phyloP scores from a whole-genome alignment of 768 basidiomycete genomes.

The Jaapia argillacea region DNA sequence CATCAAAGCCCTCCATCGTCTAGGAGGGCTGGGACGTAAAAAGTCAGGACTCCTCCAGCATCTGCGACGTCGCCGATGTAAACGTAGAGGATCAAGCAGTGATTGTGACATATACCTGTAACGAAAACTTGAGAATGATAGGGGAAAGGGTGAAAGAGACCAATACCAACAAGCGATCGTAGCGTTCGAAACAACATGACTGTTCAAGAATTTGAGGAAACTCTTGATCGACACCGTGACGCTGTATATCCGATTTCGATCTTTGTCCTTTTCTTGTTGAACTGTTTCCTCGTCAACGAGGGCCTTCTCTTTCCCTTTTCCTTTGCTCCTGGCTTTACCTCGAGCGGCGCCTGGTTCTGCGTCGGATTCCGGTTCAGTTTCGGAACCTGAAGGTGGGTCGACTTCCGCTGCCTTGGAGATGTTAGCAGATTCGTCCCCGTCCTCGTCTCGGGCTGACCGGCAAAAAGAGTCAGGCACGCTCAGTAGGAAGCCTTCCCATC shows the following conservation, averaged over 20 bases:
- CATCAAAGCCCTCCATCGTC: no score
- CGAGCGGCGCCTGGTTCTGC: neutral
- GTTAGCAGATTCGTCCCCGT: no score
- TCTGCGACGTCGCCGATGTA: slow-evolving; percentile 77
- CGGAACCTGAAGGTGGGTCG: neutral
- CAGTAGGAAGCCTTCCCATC: no score
- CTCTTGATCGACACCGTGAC: slow-evolving; percentile 65
- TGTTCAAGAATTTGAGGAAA: slow-evolving; percentile 74
- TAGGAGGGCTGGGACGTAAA: slow-evolving; percentile 75
- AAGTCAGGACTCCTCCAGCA: slow-evolving; percentile 78
- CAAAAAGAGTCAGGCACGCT: no score
- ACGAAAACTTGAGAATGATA: neutral
- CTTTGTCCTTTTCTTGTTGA: slow-evolving; percentile 24
- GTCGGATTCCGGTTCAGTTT: neutral
- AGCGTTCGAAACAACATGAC: slow-evolving; percentile 71
- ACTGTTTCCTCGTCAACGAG: slow-evolving; percentile 25
- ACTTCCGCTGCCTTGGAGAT: no score
- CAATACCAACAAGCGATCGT: slow-evolving; percentile 72
- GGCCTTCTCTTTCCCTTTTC: no score
- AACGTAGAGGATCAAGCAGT: slow-evolving; percentile 83
- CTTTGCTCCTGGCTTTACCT: slow-evolving; percentile 10
- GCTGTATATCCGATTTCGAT: slow-evolving; percentile 49
- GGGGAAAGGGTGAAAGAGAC: neutral
- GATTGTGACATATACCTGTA: slow-evolving; percentile 69
- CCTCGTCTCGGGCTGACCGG: no score